Base-by-base conservation (phyloP, 2,329 filamentous ascomycete species). In the Fusarium pseudoanthophilum region DNA sequence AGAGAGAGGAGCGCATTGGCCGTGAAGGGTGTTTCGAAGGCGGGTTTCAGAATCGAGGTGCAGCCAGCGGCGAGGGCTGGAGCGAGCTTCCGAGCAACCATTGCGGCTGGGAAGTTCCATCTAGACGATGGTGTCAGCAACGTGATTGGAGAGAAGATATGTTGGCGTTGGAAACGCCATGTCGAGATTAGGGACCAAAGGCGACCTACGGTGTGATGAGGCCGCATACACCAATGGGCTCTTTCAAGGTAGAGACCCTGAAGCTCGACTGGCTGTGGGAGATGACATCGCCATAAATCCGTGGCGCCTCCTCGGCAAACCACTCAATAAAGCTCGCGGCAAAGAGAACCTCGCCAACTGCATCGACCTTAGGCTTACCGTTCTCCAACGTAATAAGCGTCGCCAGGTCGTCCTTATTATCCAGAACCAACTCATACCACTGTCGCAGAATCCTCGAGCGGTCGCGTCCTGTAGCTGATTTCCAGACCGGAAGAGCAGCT, bases 371-470 rank as follows among this genome's bases (percentile, higher is more conserved):
- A 2, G 91, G 89, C 83, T 93, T 93, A 57, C 91, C 91, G 71
- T 92, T 93, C 81, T 93, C 91, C 83, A 88, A 89, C 30, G 90
- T 92, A 78, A 92, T 91, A 67, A 93, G 84, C 67, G 83, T 89
- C 4, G 90, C 91, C 26, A 93, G 81, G 76, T 93, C 91, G 26
- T 91, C 89, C 56, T 85, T 83, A 75, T 92, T 90, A 45, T 90
- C 89, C 52, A 89, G 79, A 82, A 92, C 89, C 73, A 92, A 83
- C 68, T 91, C 86, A 78, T 89, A 88, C 89, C 90, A 92, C 75
- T 87, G 89, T 52, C 89, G 83, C 40, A 93, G 82, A 77, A 91
- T 83, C 59, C 86, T 51, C 4, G 89, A 83, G 30, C 91, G 85
- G 77, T 91, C 85, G 26, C 90, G 87, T 18, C 87, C 87, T 6